These are phyloP conservation scores for Fusarium temperatum DNA, from an alignment of 2,329 filamentous ascomycete species.

Conservation along the genomic window DNA sequence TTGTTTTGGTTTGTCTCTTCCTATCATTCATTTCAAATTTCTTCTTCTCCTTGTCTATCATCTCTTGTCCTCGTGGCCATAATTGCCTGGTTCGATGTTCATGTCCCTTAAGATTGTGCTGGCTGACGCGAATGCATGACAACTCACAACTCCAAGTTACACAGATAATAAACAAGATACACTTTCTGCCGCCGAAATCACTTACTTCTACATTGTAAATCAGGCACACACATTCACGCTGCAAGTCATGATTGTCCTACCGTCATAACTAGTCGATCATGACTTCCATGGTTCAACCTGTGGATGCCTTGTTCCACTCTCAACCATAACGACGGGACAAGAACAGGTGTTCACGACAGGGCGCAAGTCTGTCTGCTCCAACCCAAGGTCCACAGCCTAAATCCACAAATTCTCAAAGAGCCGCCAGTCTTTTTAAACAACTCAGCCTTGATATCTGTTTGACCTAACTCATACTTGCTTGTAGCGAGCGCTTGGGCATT, in stretches of 20 bases:
- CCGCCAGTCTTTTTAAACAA: background rate
- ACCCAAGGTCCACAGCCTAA: conserved; percentile 4
- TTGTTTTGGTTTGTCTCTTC: background rate
- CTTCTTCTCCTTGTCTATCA: background rate
- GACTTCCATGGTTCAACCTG: conserved; percentile 9
- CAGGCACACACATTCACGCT: background rate
- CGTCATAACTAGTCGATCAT: conserved; percentile 15
- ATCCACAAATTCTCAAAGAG: background rate
- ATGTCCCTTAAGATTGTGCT: background rate
- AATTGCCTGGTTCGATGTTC: conserved; percentile 30
- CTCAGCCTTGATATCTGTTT: conserved; percentile 3
- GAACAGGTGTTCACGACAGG: conserved; percentile 5
- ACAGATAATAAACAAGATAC: conserved; percentile 18
- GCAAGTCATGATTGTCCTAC: conserved; percentile 32
- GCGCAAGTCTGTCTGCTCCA: background rate
- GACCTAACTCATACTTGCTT: conserved; percentile 6
- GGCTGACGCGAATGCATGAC: conserved; percentile 41
- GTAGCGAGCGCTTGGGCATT: conserved; percentile 26
- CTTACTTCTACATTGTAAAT: background rate
- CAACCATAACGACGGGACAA: conserved; percentile 27
- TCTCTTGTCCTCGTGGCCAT: conserved; percentile 29
- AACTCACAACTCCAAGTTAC: conserved; percentile 38
- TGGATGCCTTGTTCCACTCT: conserved; percentile 24
- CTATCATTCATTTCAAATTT: background rate
- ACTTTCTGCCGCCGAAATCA: background rate